phyloP scores from a whole-genome alignment of 192 early-diverging fungal genomes.

The Backusella westeae region DNA sequence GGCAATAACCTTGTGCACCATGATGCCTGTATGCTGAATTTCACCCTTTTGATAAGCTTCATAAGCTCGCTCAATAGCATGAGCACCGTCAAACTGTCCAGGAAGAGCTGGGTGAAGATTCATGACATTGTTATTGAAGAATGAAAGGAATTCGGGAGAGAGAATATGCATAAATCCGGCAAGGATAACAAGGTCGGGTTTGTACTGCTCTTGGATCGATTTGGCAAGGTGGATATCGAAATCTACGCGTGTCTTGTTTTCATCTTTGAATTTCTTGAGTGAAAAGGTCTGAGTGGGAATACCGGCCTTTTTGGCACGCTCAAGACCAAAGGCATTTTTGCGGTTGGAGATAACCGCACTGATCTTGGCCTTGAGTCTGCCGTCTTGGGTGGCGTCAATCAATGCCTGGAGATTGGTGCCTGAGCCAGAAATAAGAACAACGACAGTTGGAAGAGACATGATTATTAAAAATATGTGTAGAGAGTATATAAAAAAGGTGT shows the following conservation, averaged over 20 bases:
- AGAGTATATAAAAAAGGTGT: not conserved
- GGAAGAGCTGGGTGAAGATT: conserved; percentile 98
- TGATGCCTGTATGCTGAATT: conserved; percentile 73
- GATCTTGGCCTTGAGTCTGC: conserved; percentile 63
- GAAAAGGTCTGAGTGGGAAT: conserved; percentile 84
- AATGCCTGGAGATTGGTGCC: conserved; percentile 97
- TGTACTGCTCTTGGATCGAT: conserved; percentile 49
- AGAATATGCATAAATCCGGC: conserved; percentile 99
- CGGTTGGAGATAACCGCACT: conserved; percentile 89
- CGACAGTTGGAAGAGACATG: conserved; percentile 44
- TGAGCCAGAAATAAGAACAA: conserved; percentile 93
- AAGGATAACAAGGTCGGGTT: conserved; percentile 85
- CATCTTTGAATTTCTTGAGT: conserved; percentile 82
- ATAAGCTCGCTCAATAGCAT: conserved; percentile 93
- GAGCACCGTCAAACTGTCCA: conserved; percentile 94
- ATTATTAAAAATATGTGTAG: not conserved
- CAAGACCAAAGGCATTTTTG: conserved; percentile 82
- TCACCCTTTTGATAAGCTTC: conserved; percentile 80
- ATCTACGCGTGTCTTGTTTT: conserved; percentile 78
- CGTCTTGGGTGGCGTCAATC: conserved; percentile 71
- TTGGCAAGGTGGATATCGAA: conserved; percentile 87
- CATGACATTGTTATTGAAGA: conserved; percentile 71
- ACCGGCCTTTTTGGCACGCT: conserved; percentile 72
- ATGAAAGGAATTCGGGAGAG: conserved; percentile 80
- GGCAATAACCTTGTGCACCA: conserved; percentile 95